Conservation (phyloP, 768 basidiomycete genomes). For the Pleurotus salmoneostramineus region DNA sequence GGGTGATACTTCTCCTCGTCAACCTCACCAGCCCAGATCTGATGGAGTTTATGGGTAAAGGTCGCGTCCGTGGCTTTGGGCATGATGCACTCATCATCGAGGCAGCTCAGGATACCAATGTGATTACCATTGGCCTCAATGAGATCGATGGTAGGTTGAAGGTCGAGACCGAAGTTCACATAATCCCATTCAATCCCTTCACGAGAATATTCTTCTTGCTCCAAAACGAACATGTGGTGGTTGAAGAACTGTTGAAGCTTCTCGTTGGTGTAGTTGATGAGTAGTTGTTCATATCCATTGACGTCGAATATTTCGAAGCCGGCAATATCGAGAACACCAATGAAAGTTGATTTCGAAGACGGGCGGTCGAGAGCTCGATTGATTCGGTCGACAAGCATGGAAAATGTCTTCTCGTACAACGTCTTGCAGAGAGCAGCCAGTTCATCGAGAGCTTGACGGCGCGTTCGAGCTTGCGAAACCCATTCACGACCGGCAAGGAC, state of each 20-base stretch:
- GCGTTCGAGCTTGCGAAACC: slow-evolving; percentile 91
- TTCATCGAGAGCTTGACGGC: slow-evolving; percentile 91
- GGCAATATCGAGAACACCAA: slow-evolving; percentile 98
- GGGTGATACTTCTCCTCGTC: slow-evolving; percentile 57
- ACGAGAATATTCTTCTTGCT: slow-evolving; percentile 97
- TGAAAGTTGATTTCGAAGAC: slow-evolving; percentile 88
- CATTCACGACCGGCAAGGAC: slow-evolving; percentile 95
- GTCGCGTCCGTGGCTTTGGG: slow-evolving; percentile 95
- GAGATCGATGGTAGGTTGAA: slow-evolving; percentile 97
- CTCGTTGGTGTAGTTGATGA: slow-evolving; percentile 99
- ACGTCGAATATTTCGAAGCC: slow-evolving; percentile 97
- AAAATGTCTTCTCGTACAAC: slow-evolving; percentile 96
- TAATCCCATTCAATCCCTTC: slow-evolving; percentile 98
- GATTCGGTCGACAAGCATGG: slow-evolving; percentile 89
- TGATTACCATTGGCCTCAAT: slow-evolving; percentile 81
- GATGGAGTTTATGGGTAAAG: slow-evolving; percentile 89
- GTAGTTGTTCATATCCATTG: slow-evolving; percentile 94
- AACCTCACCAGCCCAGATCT: slow-evolving; percentile 59
- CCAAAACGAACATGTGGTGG: slow-evolving; percentile 99
- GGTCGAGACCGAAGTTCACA: slow-evolving; percentile 94
- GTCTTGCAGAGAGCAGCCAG: slow-evolving; percentile 90
- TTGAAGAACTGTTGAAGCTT: slow-evolving; percentile 98
- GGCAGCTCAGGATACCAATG: slow-evolving; percentile 87
- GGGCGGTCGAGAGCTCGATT: slow-evolving; percentile 94
- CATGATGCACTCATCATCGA: slow-evolving; percentile 99